phyloP scores from a whole-genome alignment of 2,329 filamentous ascomycete genomes.

The Beauveria sp. region DNA sequence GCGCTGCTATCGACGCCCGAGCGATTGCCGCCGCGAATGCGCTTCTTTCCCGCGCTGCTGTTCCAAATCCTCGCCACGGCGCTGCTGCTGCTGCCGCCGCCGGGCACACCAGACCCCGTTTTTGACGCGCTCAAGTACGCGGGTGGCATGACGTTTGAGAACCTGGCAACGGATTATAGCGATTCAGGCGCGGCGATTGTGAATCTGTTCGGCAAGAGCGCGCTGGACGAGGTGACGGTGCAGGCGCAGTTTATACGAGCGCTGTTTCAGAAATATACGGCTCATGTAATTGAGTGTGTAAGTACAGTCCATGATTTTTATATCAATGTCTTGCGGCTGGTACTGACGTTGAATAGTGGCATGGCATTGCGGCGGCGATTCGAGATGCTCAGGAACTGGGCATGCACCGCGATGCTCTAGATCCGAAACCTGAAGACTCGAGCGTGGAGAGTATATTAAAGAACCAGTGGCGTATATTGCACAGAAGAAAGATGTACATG shows the following conservation, averaged over 20 bases:
- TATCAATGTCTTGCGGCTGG: background rate
- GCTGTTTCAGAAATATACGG: conserved; percentile 50
- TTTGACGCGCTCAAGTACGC: conserved; percentile 53
- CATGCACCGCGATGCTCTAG: conserved; percentile 45
- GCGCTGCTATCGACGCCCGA: conserved; percentile 40
- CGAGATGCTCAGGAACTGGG: conserved; percentile 57
- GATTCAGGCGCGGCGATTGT: conserved; percentile 48
- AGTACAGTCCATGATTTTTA: conserved; percentile 15
- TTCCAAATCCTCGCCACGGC: conserved; percentile 51
- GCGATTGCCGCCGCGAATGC: conserved; percentile 41
- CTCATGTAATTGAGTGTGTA: conserved; percentile 50
- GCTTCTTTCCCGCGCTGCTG: conserved; percentile 51
- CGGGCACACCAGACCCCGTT: conserved; percentile 33
- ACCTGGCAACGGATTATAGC: conserved; percentile 53
- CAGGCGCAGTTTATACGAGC: conserved; percentile 50
- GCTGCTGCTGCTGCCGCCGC: conserved; percentile 42
- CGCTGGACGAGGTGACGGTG: conserved; percentile 48
- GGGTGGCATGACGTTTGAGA: conserved; percentile 51
- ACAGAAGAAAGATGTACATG: conserved; percentile 48
- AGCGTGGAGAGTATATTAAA: conserved; percentile 42
- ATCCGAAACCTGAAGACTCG: conserved; percentile 39
- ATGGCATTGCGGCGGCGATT: conserved; percentile 48
- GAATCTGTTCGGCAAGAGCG: conserved; percentile 47
- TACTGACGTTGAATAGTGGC: conserved; percentile 35
- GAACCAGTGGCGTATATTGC: conserved; percentile 51